Percentiles rank a stretch among this genome's conserved stretches.
Evolutionary conservation across 2,329 filamentous ascomycete genomes (phyloP).

Genomic region (Colletotrichum kahawae): DNA sequence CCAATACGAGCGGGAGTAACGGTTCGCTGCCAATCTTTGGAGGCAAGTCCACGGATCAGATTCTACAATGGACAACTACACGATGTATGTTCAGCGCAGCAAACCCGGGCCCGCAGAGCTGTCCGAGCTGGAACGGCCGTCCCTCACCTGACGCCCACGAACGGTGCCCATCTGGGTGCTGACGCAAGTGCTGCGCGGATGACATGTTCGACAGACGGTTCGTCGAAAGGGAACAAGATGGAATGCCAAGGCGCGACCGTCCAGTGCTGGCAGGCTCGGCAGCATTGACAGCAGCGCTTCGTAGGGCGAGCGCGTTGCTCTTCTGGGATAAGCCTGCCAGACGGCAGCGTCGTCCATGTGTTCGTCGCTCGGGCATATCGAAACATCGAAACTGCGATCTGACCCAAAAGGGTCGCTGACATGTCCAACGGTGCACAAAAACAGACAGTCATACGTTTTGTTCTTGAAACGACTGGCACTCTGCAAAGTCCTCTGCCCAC

Average conservation of each 20-base stretch:
- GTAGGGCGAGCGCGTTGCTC: neutral
- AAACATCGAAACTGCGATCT: slow-evolving; percentile 15
- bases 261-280: neutral
- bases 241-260: slow-evolving; percentile 9
- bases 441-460: neutral
- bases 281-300: neutral
- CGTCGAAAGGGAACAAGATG: neutral
- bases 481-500: neutral
- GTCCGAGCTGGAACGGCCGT: neutral
- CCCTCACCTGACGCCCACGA: neutral
- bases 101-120: neutral
- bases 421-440: neutral
- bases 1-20: neutral
- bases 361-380: slow-evolving; percentile 10
- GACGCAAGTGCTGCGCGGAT: neutral
- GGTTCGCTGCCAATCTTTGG: neutral
- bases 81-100: neutral
- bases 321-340: neutral
- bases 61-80: neutral
- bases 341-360: neutral
- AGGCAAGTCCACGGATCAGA: neutral
- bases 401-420: neutral
- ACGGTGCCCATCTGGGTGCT: neutral
- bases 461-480: neutral
- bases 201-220: neutral